Conservation (phyloP, 2,329 filamentous ascomycete genomes). For the Talaromyces sp. region DNA sequence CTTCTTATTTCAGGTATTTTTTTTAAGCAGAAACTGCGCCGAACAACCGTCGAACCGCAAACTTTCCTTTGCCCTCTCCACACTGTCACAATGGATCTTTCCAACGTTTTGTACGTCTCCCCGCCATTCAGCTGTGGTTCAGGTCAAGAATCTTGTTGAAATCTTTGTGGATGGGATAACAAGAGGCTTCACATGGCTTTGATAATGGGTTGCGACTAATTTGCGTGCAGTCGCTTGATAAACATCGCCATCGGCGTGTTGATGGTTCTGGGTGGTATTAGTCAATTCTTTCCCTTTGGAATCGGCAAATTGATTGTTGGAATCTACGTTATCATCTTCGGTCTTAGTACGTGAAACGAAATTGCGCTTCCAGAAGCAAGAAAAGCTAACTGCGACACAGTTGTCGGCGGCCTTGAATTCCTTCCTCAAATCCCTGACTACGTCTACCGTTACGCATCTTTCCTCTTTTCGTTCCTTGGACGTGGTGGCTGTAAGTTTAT, state of each 20-base stretch:
- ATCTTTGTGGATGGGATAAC: background rate
- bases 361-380: background rate
- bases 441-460: slow-evolving; percentile 87
- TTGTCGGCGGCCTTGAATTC: slow-evolving; percentile 77
- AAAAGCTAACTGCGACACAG: slow-evolving; percentile 33
- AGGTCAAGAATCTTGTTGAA: background rate
- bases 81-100: slow-evolving; percentile 70
- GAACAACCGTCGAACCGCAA: background rate
- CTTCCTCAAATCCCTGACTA: slow-evolving; percentile 79
- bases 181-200: background rate
- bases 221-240: slow-evolving; percentile 70
- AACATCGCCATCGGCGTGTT: slow-evolving; percentile 85
- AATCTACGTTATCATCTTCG: slow-evolving; percentile 85
- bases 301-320: slow-evolving; percentile 70
- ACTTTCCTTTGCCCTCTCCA: background rate
- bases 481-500: slow-evolving; percentile 82
- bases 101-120: slow-evolving; percentile 76
- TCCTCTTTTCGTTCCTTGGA: slow-evolving; percentile 96
- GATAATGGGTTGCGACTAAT: slow-evolving; percentile 21
- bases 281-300: slow-evolving; percentile 40
- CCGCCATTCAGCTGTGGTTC: slow-evolving; percentile 1
- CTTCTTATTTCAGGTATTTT: background rate
- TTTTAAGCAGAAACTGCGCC: background rate
- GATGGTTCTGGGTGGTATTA: slow-evolving; percentile 76
- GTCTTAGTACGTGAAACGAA: slow-evolving; percentile 59